Base-by-base conservation (phyloP, 768 basidiomycete species). In the Cystofilobasidium macerans region DNA sequence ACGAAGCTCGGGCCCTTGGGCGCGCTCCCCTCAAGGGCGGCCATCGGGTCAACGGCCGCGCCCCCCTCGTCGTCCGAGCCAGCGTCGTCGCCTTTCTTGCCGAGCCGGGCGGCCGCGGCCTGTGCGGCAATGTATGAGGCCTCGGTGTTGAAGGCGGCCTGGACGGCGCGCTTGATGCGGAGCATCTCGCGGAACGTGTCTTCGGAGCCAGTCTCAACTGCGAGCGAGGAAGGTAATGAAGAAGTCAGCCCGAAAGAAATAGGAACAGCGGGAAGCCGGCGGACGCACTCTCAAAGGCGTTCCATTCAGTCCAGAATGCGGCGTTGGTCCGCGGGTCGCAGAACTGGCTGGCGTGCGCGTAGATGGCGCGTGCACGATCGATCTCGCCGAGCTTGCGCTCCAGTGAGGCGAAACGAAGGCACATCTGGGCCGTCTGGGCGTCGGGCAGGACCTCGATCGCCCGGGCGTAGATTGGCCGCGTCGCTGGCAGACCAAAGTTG, bases 351-450 rank as follows among this genome's bases (percentile, higher is more conserved):
- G 95, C 94, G 73, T 98, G 94, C 1, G 92, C 94, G 71, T 94
- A 98, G 70, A 98, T 87, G 1, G 92, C 87, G 57, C 95, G 85
- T 16, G 95, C 95, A 30, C 95, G 83, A 78, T 99, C 95, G 76
- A 99, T 98, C 79, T 99, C 95, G 62, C 95, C 95, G 40, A 99
- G 84, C 75, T 99, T 99, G 71, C 94, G 86, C 76, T 99, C 95
- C 72, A 99, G 83, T 38, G 84, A 83, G 5, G 95, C 94, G 75
- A 98, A 99, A 53, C 92, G 88, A 26, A 97, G 80, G 75, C 93
- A 97, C 90, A 98, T 97, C 76, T 93, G 87, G 24, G 94, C 92
- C 0, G 94, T 95, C 78, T 97, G 89, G 54, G 82, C 82, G 77
- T 97, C 89, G 9, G 94, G 95, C 4, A 99, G 82, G 40, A 86